A percentile compares a stretch with the other conserved stretches of the same genome.
phyloP scores from a whole-genome alignment of 257 asterid species.

The Gentiana straminea region DNA sequence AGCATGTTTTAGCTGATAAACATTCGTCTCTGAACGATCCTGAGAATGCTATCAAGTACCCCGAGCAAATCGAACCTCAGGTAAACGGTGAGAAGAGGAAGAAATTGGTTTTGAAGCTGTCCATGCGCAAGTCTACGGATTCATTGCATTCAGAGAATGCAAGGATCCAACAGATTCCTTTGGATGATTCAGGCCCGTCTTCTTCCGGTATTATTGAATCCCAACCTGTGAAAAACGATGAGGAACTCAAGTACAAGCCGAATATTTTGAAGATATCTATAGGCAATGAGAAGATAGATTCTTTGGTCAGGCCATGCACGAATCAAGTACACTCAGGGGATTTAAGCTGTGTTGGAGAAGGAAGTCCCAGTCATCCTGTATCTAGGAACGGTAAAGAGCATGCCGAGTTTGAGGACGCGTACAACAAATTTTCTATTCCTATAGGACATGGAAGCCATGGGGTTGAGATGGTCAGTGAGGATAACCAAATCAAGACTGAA shows the following conservation, averaged over 20 bases:
- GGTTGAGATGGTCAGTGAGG: constrained; percentile 1
- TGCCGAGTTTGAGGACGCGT: constrained; percentile 6
- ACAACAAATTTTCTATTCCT: constrained; percentile 10
- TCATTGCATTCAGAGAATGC: constrained; percentile 29
- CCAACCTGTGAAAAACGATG: constrained; percentile 29
- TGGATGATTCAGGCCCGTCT: constrained; percentile 31
- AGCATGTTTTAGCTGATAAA: constrained; percentile 20
- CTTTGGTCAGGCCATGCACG: constrained; percentile 38
- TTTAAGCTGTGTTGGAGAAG: constrained; percentile 4
- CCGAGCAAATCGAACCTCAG: constrained; percentile 25
- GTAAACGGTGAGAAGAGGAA: constrained; percentile 41
- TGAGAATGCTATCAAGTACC: constrained; percentile 24
- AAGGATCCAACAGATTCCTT: constrained; percentile 25
- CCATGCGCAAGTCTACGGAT: constrained; percentile 33
- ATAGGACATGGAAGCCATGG: constrained; percentile 9
- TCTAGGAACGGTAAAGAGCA: constrained; percentile 1
- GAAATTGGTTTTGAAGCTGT: constrained; percentile 57
- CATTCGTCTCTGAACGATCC: constrained; percentile 27
- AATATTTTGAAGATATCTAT: constrained; percentile 18
- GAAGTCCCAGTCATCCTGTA: constrained; percentile 8
- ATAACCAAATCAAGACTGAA: constrained; percentile 7
- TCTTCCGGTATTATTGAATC: constrained; percentile 23
- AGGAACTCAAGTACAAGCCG: constrained; percentile 19
- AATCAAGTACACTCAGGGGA: constrained; percentile 20
- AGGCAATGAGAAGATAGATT: constrained; percentile 13